A percentile compares a stretch with the other conserved stretches of the same genome.
These are phyloP conservation scores for Aureobasidium mangrovei DNA, from an alignment of 2,329 filamentous ascomycete species.

Conservation along the genomic window DNA sequence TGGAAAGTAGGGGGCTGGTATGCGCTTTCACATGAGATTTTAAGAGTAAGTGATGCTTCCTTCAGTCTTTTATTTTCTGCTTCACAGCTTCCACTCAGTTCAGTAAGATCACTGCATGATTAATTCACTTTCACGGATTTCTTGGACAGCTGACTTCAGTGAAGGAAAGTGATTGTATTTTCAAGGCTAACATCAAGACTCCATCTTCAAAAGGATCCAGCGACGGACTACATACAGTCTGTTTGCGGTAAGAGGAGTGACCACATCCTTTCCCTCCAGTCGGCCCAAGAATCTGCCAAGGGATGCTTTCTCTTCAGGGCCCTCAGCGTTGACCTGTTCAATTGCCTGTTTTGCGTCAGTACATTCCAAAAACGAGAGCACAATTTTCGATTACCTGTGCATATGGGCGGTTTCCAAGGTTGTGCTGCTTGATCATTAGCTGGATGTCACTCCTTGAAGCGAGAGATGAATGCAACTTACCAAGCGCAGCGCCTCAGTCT, in stretches of 20 bases:
- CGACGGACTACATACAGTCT: background rate
- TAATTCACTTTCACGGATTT: no score
- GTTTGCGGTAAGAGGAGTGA: background rate
- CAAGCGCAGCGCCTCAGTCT: background rate
- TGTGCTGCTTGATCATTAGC: background rate
- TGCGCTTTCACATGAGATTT: background rate
- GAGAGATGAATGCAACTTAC: background rate
- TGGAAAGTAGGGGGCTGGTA: background rate
- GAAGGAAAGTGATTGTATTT: background rate
- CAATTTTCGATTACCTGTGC: background rate
- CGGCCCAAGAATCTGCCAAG: background rate
- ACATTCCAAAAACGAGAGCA: background rate
- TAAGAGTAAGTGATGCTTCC: background rate
- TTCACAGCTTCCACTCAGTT: no score
- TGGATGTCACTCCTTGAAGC: background rate
- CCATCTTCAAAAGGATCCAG: background rate
- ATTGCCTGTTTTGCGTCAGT: background rate
- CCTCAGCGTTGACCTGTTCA: background rate
- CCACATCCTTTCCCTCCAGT: background rate
- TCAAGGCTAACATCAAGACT: background rate
- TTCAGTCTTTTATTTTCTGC: no score
- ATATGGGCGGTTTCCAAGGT: constrained; percentile 4
- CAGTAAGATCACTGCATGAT: no score
- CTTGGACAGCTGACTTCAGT: background rate
- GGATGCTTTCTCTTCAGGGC: background rate